A percentile compares a stretch with the other conserved stretches of the same genome.
phyloP scores from a whole-genome alignment of 768 basidiomycete genomes.

The Royoungia palumana region DNA sequence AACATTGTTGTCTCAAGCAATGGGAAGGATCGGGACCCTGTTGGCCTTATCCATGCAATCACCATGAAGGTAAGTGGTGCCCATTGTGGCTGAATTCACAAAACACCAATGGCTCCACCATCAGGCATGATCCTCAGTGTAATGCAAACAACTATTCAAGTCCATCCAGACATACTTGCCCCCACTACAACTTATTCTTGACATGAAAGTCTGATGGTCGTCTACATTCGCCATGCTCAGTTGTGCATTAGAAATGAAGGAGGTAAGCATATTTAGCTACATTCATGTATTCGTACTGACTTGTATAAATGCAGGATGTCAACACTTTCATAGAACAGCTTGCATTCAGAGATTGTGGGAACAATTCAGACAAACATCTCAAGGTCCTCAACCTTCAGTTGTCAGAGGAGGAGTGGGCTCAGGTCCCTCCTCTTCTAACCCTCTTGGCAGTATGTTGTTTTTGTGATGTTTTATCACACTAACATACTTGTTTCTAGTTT shows the following conservation, averaged over 20 bases:
- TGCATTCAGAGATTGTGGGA: not conserved
- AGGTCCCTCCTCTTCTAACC: not conserved
- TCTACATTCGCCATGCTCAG: not conserved
- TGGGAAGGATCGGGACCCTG: not conserved
- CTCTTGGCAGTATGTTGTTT: not conserved
- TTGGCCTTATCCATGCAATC: not conserved
- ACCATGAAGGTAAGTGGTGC: not conserved
- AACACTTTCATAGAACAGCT: not conserved
- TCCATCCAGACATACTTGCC: not conserved
- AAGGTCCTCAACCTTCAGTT: not conserved
- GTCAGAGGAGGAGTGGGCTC: too few species aligned
- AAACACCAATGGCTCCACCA: too few species aligned
- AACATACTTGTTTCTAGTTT: too few species aligned
- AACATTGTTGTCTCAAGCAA: not conserved
- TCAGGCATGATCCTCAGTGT: too few species aligned
- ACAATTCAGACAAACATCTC: not conserved
- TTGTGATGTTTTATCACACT: too few species aligned
- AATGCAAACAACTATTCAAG: not conserved
- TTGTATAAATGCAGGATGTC: too few species aligned
- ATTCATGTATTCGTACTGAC: too few species aligned
- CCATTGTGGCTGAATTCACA: too few species aligned
- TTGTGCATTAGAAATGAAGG: not conserved
- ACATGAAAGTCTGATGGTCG: not conserved
- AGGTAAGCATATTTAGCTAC: too few species aligned
- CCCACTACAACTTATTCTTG: not conserved